Percentiles rank a stretch among this genome's conserved stretches.
Evolutionary conservation across 2,329 filamentous ascomycete genomes (phyloP).

Genomic region (Colletotrichum caudatum): DNA sequence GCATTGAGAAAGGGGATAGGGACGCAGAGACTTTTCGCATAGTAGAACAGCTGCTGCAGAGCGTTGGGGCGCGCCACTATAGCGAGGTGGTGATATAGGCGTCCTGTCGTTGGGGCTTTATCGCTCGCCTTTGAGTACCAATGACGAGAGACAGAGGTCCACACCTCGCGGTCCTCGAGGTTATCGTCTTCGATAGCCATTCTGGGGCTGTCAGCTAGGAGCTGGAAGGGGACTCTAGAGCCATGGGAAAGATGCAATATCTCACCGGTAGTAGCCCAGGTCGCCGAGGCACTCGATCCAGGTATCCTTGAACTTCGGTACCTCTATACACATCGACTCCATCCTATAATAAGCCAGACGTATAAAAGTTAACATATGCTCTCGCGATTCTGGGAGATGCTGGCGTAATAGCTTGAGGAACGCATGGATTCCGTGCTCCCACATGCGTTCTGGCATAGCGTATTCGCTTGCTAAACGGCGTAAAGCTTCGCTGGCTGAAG

Average conservation of each 20-base stretch:
- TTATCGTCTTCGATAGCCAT: conserved; percentile 78
- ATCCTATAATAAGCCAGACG: conserved; percentile 93
- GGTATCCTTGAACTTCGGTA: conserved; percentile 84
- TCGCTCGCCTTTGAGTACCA: conserved; percentile 91
- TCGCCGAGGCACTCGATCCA: conserved; percentile 97
- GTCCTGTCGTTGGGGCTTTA: conserved; percentile 77
- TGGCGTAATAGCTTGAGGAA: conserved; percentile 84
- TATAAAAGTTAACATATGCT: conserved; percentile 93
- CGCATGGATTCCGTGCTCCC: conserved; percentile 90
- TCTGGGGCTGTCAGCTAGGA: conserved; percentile 46
- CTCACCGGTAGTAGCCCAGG: conserved; percentile 74
- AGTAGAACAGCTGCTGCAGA: conserved; percentile 79
- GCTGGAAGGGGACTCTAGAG: too few species aligned
- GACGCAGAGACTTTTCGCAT: conserved; percentile 77
- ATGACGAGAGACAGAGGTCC: conserved; percentile 81
- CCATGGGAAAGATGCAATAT: too few species aligned
- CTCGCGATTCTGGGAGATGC: conserved; percentile 79
- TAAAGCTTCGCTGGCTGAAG: conserved; percentile 77
- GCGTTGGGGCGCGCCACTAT: conserved; percentile 79
- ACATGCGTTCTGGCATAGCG: conserved; percentile 93
- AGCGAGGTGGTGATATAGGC: conserved; percentile 89
- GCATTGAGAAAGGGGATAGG: conserved; percentile 76
- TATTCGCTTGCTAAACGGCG: conserved; percentile 81
- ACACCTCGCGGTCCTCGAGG: conserved; percentile 79
- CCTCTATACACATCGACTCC: conserved; percentile 86